Evolutionary conservation across 257 asterid species (phyloP).

Genomic region (Echium plantagineum): DNA sequence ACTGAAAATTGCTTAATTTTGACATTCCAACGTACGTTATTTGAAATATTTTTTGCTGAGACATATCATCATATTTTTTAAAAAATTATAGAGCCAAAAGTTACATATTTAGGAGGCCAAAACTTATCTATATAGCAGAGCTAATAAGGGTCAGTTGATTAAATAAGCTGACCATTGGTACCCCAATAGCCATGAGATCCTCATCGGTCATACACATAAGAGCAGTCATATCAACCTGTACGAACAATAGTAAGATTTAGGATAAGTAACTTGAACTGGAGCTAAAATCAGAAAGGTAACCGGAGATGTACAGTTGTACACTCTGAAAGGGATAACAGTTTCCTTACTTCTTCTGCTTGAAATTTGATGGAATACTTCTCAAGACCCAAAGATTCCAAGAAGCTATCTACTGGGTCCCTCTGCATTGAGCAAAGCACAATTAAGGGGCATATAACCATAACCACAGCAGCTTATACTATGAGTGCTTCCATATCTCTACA

Average conservation of each 20-base stretch:
- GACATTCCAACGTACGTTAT: too few species aligned
- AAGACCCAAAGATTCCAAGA: constrained; percentile 78
- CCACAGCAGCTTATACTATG: neutral
- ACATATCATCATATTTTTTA: too few species aligned
- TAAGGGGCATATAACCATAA: constrained; percentile 10
- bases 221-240: constrained; percentile 94
- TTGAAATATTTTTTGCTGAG: too few species aligned
- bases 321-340: constrained; percentile 8
- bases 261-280: too few species aligned
- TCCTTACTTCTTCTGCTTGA: constrained; percentile 95
- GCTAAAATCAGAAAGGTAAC: too few species aligned
- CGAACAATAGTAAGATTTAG: neutral
- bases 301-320: constrained; percentile 1
- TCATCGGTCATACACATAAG: constrained; percentile 94
- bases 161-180: constrained; percentile 99
- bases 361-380: constrained; percentile 79
- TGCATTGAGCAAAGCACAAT: constrained; percentile 27
- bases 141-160: too few species aligned
- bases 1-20: too few species aligned
- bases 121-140: too few species aligned
- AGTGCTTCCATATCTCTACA: too few species aligned
- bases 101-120: too few species aligned
- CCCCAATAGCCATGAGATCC: constrained; percentile 94
- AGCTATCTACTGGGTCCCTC: constrained; percentile 73
- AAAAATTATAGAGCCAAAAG: too few species aligned